Conservation (phyloP, 2,329 filamentous ascomycete genomes). For the Pochonia chlamydosporia region DNA sequence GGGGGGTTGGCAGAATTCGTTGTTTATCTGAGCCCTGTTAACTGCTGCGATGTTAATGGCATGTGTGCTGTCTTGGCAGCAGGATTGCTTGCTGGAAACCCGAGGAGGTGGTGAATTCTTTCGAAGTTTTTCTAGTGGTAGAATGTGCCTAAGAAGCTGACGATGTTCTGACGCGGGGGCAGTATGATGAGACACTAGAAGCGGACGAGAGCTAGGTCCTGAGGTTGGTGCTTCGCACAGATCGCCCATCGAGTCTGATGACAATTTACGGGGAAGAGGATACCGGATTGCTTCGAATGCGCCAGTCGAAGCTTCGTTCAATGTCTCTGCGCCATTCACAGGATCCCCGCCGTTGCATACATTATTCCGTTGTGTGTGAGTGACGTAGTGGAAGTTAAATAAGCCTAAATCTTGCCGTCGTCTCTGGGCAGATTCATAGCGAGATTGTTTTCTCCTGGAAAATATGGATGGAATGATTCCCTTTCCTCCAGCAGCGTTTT, state of each 20-base stretch:
- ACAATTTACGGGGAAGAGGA: background rate
- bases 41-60: slow-evolving; percentile 24
- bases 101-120: slow-evolving; percentile 46
- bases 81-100: slow-evolving; percentile 48
- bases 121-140: slow-evolving; percentile 45
- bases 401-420: slow-evolving; percentile 54
- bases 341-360: slow-evolving; percentile 23
- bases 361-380: slow-evolving; percentile 49
- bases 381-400: slow-evolving; percentile 62
- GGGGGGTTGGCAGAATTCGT: slow-evolving; percentile 38
- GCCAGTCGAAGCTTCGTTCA: background rate
- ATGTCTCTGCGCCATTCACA: background rate
- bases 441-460: slow-evolving; percentile 38
- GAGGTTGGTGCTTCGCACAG: background rate
- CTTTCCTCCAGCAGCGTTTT: slow-evolving; percentile 33
- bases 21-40: slow-evolving; percentile 40
- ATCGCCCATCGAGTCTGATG: slow-evolving; percentile 28
- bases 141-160: slow-evolving; percentile 35
- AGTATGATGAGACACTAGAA: slow-evolving; percentile 14
- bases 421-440: slow-evolving; percentile 28
- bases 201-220: slow-evolving; percentile 8
- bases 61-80: slow-evolving; percentile 35
- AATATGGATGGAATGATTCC: slow-evolving; percentile 46
- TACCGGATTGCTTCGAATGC: background rate
- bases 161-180: slow-evolving; percentile 22